Evolutionary conservation across 116 monocot genomes (phyloP).

Genomic region (Papilionanthe hybrid): DNA sequence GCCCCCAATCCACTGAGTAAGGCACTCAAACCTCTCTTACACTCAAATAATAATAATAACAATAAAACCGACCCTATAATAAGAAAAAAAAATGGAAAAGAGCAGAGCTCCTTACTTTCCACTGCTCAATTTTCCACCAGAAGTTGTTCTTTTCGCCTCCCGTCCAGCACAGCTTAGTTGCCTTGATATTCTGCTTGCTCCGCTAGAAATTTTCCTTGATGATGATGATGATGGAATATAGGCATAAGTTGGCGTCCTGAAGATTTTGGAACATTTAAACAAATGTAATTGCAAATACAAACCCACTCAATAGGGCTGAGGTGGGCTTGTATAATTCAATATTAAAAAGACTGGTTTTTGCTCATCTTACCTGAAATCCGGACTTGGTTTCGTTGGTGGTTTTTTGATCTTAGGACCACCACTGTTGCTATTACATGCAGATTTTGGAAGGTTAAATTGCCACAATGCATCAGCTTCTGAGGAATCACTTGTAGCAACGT

Average conservation of each 20-base stretch:
- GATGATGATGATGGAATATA: slow-evolving; percentile 29
- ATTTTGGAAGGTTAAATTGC: slow-evolving; percentile 54
- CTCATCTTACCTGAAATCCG: slow-evolving; percentile 59
- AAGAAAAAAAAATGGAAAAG: not conserved
- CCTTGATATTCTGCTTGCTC: slow-evolving; percentile 26
- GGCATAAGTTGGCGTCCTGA: slow-evolving; percentile 43
- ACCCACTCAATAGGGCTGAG: too few species aligned
- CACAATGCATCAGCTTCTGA: slow-evolving; percentile 77
- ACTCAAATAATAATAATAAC: not conserved
- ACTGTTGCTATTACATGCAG: slow-evolving; percentile 21
- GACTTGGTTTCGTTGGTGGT: slow-evolving; percentile 45
- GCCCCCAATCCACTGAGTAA: not conserved
- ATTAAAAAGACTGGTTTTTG: too few species aligned
- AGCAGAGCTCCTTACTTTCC: not conserved
- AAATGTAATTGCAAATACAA: not conserved
- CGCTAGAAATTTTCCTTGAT: slow-evolving; percentile 30
- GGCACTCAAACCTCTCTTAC: not conserved
- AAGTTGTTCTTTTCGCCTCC: not conserved
- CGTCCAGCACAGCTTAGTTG: not conserved
- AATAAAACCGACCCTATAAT: not conserved
- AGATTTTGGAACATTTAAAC: not conserved
- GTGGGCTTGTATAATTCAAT: too few species aligned
- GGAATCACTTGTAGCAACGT: slow-evolving; percentile 80
- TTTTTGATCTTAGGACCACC: slow-evolving; percentile 53
- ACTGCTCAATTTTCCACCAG: slow-evolving; percentile 4